phyloP scores from a whole-genome alignment of 495 filamentous ascomycete species.

The Tirmania nivea region DNA sequence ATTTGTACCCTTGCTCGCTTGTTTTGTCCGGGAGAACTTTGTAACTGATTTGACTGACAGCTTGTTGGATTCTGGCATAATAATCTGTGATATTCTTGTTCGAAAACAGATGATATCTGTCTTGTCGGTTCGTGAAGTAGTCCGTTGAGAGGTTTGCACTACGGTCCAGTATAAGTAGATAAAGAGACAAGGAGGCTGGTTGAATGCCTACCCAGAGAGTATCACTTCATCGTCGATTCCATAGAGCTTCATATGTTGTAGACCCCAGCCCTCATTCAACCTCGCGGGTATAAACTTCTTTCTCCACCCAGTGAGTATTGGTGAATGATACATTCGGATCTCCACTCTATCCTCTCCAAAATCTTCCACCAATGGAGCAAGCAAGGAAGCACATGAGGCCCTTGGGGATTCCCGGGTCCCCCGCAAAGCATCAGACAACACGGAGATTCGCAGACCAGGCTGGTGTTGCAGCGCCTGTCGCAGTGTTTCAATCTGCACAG shows the following conservation, averaged over 20 bases:
- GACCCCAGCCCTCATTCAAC: slow-evolving; percentile 94
- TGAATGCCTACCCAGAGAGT: slow-evolving; percentile 47
- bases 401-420: slow-evolving; percentile 80
- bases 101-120: slow-evolving; percentile 80
- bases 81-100: slow-evolving; percentile 61
- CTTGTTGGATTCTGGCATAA: slow-evolving; percentile 53
- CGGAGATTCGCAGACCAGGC: slow-evolving; percentile 58
- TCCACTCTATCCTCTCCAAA: slow-evolving; percentile 77
- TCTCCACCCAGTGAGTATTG: slow-evolving; percentile 69
- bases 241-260: slow-evolving; percentile 99
- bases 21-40: slow-evolving; percentile 40
- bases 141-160: slow-evolving; percentile 81
- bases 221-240: slow-evolving; percentile 92
- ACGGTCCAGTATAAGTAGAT: background rate
- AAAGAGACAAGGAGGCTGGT: too few species aligned
- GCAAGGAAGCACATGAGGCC: slow-evolving; percentile 71
- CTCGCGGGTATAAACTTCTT: slow-evolving; percentile 68
- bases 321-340: slow-evolving; percentile 92
- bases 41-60: slow-evolving; percentile 61
- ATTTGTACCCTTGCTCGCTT: slow-evolving; percentile 37
- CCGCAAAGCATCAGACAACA: slow-evolving; percentile 79
- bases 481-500: slow-evolving; percentile 44
- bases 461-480: slow-evolving; percentile 52
- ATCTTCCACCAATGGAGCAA: slow-evolving; percentile 57
- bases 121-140: slow-evolving; percentile 91